Base-by-base conservation (phyloP, 805 yeast species). In the Kurtzmaniella cleridarum region DNA sequence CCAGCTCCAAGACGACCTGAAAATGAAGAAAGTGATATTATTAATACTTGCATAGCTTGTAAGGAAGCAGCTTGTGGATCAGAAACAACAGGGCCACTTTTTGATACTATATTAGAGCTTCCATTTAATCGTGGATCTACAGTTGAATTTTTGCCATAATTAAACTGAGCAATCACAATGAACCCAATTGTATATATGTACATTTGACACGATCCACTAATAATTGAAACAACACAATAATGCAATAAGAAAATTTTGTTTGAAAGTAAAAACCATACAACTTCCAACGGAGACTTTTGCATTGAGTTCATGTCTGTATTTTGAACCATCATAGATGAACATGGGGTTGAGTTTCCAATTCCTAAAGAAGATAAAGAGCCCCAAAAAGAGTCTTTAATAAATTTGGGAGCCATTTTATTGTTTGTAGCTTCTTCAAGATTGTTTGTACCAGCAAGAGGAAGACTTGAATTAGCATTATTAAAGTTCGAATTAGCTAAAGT, bases 161-260 rank as follows among this genome's bases (percentile, higher is more conserved):
- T 49, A 37, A 51, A 55, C 41, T 67, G 73, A 2, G 74, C 71
- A 3, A 60, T 55, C 8, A 81, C 84, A n/a, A 84, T 70, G 50
- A 79, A 84, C 0, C 95, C 95, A 27, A 84, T 80, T 2, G 84
- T 73, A 51, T 71, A 84, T 20, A 84, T 83, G 52, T 83, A 84
- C 57, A 77, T 74, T 54, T 83, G 90, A 3, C 89, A 85, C 32
- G 79, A 64, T 1, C 86, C 81, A 51, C 81, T 75, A 32, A 76
- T 59, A 4, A 75, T 55, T 0, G 84, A 76, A 17, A 81, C 62
- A n/a, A 78, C 66, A 5, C 76, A 33, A 47, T 69, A 80, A 46
- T 78, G 81, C 7, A 71, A 59, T 14, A 79, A 44, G 41, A 79
- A 84, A 3, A 50, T 41, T 35, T 46, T 59, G 38, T 54, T 45